Base-by-base conservation (phyloP, 805 yeast genomes). In the Candida anglica region DNA sequence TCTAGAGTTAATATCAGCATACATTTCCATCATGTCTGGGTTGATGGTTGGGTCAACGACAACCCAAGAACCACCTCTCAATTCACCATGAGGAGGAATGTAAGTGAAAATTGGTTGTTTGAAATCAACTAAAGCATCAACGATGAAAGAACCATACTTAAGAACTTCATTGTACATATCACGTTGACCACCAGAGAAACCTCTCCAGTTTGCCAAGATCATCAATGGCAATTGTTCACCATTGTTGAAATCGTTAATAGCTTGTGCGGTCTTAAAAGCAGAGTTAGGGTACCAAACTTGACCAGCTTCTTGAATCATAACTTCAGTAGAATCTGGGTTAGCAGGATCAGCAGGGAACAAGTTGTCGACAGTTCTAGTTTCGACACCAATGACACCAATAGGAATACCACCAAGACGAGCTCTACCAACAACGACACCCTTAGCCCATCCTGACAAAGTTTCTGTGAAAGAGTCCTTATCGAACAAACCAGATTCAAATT, bases 21-120 rank as follows among this genome's bases (percentile, higher is more conserved):
- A 93, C 97, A 93, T 91, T 69, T 93, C 99, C 96, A 93, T 94
- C 86, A 86, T 86, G 43, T 89, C 97, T 30, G 84, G 64, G 63
- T 94, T 93, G 69, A 93, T 93, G 32, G 97, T 86, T 44, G 98
- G 97, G 65, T 93, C 99, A 58, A 93, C 96, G 48, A 93, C 99
- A 37, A 94, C 99, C 99, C 99, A 93, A 17, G 98, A 91, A 60
- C 99, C 99, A 72, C 99, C 99, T 77, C 99, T 85, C 48, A 93
- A 75, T 66, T 93, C 99, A 61, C 98, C 98, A 47, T 84, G 79
- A 39, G 99, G 99, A 33, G 99, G 98, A 60, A 93, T 91, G 66
- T 93, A 93, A 17, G 93, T 87, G 68, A 93, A 82, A 46, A 93
- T 84, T 40, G 99, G 99, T 65, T 93, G 98, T 60, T 86, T 86